Base-by-base conservation (phyloP, 2,329 filamentous ascomycete genomes). In the Emergomyces pasteurianus region DNA sequence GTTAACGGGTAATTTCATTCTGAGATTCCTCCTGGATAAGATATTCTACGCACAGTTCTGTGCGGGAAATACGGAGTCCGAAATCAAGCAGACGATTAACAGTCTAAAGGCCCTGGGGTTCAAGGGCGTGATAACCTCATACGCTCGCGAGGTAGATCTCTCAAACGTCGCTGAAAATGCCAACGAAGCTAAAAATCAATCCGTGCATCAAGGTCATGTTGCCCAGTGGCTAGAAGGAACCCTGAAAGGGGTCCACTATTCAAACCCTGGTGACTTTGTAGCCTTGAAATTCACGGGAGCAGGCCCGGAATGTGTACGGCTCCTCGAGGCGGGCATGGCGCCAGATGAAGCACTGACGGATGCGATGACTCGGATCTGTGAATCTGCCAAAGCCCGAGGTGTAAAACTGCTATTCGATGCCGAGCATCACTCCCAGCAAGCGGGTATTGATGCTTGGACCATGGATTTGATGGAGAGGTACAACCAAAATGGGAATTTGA, bases 241-340 rank as follows among this genome's bases (percentile, higher is more conserved):
- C 6, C 66, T 84, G 54, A 73, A 78, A 61, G 83, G 81, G 0
- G 72, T 84, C 1, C 73, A 78, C 14, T 80, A 83, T 76, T 73
- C 81, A 2, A 75, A 75, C 38, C 67, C 74, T n/a, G 79, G 78
- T 3, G 80, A 82, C 63, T 81, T 78, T 64, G 70, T 82, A 43
- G 79, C 78, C 23, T 69, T 83, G 60, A 82, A 82, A 76, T 80
- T 94, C 79, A 91, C 88, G 1, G 91, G 91, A 9, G 88, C 92
- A 10, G 91, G 64, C n/a, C 50, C 61, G 34, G 62, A 62, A 50
- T 61, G 61, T 57, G 64, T 66, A 28, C 49, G 63, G 16, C 40
- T 61, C 43, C 52, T 66, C 34, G 64, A 65, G 50, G 55, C 60
- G 21, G 63, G 64, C 7, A 56, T 59, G 21, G 49, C 54, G 21